These are phyloP conservation scores for Lasiodiplodia gonubiensis DNA, from an alignment of 2,329 filamentous ascomycete species.

Conservation along the genomic window DNA sequence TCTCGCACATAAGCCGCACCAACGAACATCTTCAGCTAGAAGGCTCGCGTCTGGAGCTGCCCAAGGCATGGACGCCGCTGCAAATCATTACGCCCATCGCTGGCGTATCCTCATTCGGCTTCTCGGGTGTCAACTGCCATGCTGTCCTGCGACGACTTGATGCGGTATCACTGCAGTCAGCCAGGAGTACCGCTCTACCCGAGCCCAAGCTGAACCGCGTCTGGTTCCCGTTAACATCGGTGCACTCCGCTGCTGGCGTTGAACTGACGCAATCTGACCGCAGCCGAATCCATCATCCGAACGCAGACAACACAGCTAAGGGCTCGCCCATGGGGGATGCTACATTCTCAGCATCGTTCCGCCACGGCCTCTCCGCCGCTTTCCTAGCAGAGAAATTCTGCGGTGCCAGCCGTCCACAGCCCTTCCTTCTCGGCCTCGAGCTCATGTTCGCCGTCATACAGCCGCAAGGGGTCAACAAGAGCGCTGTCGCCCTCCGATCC, in stretches of 20 bases:
- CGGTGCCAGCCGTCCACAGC: not conserved
- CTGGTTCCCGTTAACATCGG: not conserved
- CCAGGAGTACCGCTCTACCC: not conserved
- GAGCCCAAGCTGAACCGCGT: not conserved
- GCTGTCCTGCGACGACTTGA: not conserved
- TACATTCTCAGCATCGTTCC: not conserved
- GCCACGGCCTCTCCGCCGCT: not conserved
- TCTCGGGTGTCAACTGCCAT: not conserved
- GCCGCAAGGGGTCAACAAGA: too few species aligned
- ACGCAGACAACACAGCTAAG: too few species aligned
- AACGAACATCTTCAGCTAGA: not conserved
- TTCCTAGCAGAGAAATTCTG: not conserved
- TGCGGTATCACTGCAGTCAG: not conserved
- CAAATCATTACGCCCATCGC: not conserved
- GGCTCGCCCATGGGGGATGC: too few species aligned
- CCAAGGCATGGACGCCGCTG: not conserved
- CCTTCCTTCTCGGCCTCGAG: not conserved
- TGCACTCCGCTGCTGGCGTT: not conserved
- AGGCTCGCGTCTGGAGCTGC: not conserved
- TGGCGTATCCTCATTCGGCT: not conserved
- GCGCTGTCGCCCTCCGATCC: too few species aligned
- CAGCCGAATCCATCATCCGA: not conserved
- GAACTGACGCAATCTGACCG: not conserved
- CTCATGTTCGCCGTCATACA: not conserved
- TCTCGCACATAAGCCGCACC: constrained; percentile 30